Evolutionary conservation across 1,284 basidiomycete genomes (phyloP).

Genomic region (Boletus mariae): DNA sequence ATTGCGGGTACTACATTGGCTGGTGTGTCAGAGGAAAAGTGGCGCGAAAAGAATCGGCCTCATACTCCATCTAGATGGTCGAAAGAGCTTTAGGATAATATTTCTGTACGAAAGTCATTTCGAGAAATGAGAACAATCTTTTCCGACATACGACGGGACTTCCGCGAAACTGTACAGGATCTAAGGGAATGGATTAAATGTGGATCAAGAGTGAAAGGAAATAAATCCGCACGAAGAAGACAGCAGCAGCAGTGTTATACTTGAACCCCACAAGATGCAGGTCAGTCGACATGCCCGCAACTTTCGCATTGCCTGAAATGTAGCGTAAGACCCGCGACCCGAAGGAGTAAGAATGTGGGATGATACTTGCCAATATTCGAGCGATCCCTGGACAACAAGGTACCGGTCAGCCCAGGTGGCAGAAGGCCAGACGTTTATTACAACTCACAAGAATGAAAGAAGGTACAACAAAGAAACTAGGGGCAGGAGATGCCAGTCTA

Average conservation of each 20-base stretch:
- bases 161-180: constrained; percentile 45
- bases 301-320: constrained; percentile 31
- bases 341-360: neutral
- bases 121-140: neutral
- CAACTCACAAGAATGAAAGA: constrained; percentile 50
- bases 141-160: constrained; percentile 43
- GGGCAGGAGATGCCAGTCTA: constrained; percentile 49
- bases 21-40: constrained; percentile 3
- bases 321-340: neutral
- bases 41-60: neutral
- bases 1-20: constrained; percentile 41
- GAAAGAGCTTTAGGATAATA: constrained; percentile 42
- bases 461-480: constrained; percentile 58
- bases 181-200: constrained; percentile 21
- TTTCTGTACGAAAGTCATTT: constrained; percentile 33
- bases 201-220: neutral
- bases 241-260: constrained; percentile 47
- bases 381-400: constrained; percentile 31
- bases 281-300: constrained; percentile 43
- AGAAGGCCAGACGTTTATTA: neutral
- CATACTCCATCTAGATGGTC: constrained; percentile 48
- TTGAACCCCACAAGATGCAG: constrained; percentile 38
- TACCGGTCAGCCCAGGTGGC: too few relatives aligned
- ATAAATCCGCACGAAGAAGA: constrained; percentile 42
- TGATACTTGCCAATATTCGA: constrained; percentile 31